A percentile compares a stretch with the other conserved stretches of the same genome.
Conservation (phyloP, 805 yeast genomes). For the Suhomyces xylopsoci region DNA sequence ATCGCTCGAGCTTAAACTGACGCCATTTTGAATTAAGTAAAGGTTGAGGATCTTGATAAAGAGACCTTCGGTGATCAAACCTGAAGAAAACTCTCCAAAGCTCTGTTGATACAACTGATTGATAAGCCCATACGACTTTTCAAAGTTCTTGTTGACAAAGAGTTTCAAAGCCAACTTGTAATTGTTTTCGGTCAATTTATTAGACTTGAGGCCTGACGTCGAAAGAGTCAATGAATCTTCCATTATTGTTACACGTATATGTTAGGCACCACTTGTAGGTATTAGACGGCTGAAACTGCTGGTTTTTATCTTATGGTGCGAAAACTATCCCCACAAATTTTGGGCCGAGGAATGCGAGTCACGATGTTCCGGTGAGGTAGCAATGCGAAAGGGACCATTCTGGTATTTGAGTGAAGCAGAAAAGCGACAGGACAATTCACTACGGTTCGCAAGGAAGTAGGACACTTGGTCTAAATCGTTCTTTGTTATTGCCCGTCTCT, state of each 20-base stretch:
- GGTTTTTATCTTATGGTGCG: neutral
- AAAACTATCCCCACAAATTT: neutral
- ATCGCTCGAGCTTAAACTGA: constrained; percentile 11
- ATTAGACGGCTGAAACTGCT: neutral
- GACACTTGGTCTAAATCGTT: no score
- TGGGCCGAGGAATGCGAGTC: neutral
- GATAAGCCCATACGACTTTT: constrained; percentile 28
- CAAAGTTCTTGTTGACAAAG: constrained; percentile 37
- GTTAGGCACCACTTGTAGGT: neutral
- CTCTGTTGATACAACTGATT: constrained; percentile 19
- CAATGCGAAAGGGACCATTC: neutral
- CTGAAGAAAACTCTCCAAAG: constrained; percentile 20
- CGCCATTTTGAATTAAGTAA: constrained; percentile 36
- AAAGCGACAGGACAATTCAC: neutral
- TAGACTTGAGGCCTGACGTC: neutral
- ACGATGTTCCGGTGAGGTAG: neutral
- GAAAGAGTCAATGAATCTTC: constrained; percentile 2
- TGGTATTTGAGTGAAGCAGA: neutral
- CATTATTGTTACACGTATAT: neutral
- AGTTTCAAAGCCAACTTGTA: constrained; percentile 37
- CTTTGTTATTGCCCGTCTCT: neutral
- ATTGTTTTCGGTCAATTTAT: constrained; percentile 6
- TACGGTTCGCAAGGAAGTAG: no score
- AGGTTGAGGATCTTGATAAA: constrained; percentile 33
- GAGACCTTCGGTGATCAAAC: constrained; percentile 23